Evolutionary conservation across 2,329 filamentous ascomycete species (phyloP).

Genomic region (Neopestalotiopsis sp.): DNA sequence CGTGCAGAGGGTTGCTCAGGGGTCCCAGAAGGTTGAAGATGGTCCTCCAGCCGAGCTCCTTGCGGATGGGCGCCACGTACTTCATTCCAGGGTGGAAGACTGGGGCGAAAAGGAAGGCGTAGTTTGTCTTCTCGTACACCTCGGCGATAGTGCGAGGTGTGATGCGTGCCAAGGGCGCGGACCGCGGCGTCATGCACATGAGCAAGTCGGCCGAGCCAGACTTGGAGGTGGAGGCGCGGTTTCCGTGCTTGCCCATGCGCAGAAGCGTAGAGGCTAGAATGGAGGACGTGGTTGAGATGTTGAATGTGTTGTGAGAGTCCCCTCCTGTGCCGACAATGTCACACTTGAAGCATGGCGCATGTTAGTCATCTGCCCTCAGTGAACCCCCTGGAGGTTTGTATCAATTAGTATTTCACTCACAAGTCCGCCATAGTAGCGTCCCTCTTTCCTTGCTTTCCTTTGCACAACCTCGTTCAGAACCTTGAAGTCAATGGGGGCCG

Average conservation of each 20-base stretch:
- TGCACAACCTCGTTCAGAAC: constrained; percentile 67
- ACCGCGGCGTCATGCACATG: constrained; percentile 71
- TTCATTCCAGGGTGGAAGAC: constrained; percentile 97
- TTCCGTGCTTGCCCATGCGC: constrained; percentile 92
- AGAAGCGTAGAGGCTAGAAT: constrained; percentile 88
- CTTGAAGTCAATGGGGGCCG: constrained; percentile 71
- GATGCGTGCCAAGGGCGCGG: constrained; percentile 78
- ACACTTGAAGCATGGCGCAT: constrained; percentile 50
- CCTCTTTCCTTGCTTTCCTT: constrained; percentile 67
- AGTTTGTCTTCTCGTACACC: constrained; percentile 84
- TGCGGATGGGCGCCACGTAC: constrained; percentile 84
- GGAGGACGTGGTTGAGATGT: constrained; percentile 93
- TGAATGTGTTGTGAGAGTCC: constrained; percentile 97
- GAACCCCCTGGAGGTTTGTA: background rate
- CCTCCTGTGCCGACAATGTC: constrained; percentile 98
- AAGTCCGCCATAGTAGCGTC: constrained; percentile 81
- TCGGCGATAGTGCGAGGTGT: constrained; percentile 71
- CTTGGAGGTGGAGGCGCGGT: constrained; percentile 92
- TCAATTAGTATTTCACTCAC: constrained; percentile 57
- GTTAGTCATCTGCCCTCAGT: background rate
- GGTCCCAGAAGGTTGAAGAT: constrained; percentile 98
- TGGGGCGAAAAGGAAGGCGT: constrained; percentile 93
- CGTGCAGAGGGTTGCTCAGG: constrained; percentile 87
- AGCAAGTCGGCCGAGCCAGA: constrained; percentile 95
- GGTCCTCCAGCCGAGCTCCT: constrained; percentile 89